Evolutionary conservation across 106 monocot genomes (phyloP), one percentile per base, ranked within the genome.

Genomic region (Vanilla planifolia): DNA sequence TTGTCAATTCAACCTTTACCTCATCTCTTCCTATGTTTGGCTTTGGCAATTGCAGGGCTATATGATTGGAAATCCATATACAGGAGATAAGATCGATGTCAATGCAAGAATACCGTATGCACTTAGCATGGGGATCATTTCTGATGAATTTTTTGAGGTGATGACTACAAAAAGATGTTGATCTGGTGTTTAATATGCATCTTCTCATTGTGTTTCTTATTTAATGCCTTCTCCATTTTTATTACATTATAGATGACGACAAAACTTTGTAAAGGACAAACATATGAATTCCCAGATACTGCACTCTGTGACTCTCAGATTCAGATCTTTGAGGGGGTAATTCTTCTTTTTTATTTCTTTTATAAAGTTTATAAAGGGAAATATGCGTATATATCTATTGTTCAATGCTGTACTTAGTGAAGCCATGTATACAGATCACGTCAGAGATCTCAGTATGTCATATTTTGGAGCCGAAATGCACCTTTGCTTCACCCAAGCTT

Each of bases 21-120:
- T 2, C 14, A 42, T 42, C 16, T 10, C 42, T 13, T 13, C 9
- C 9, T 42, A 13, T 42, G 7, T 10, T 10, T 10, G 0, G 9
- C 16, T 42, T n/a, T n/a, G n/a, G n/a, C n/a, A n/a, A 42, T 13
- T 13, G 48, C 70, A 78, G 79, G 83, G 83, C 7, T 84, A 79
- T 68, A 1, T 79, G 21, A 25, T 75, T 46, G 82, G 84, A n/a
- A 81, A 77, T 33, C 72, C 72, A 2, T 1, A n/a, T 4, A 77
- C 73, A n/a, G 76, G 35, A 19, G 47, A 24, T 8, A 21, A 32
- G 13, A 29, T 27, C 37, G 80, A 75, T 64, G 1, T 3, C 1
- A 56, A 51, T 10, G 33, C 57, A 9, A 15, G 24, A 24, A 24
- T 48, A 9, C 48, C 48, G 9, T 48, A 23, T 48, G 48, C 48